A percentile compares a stretch with the other conserved stretches of the same genome.
phyloP scores from a whole-genome alignment of 257 asterid genomes.

The Solanum arcanum region DNA sequence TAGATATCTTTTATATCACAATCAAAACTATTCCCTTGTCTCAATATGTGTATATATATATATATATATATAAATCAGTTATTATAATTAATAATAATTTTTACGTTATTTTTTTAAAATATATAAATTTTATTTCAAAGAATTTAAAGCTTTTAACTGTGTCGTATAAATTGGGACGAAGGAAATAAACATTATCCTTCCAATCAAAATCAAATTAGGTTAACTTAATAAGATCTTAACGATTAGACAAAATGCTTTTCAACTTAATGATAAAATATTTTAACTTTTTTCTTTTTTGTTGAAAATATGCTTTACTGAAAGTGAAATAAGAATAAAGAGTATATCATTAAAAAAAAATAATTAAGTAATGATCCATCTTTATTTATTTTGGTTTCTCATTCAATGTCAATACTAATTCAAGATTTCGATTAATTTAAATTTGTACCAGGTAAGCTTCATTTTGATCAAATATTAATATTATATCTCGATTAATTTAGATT shows the following conservation, averaged over 20 bases:
- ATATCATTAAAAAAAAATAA: neutral
- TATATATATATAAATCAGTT: too few species aligned
- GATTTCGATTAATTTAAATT: accelerated
- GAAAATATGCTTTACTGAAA: neutral
- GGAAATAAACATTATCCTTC: neutral
- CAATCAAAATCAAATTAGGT: neutral
- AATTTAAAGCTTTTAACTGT: neutral
- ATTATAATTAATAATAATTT: too few species aligned
- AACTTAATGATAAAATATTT: neutral
- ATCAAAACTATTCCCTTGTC: neutral
- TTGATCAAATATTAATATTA: too few species aligned
- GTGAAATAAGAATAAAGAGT: neutral
- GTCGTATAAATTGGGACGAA: neutral
- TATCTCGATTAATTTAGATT: too few species aligned
- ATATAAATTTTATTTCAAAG: too few species aligned
- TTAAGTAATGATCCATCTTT: neutral
- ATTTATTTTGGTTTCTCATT: neutral
- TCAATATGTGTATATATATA: too few species aligned
- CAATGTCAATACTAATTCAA: accelerated
- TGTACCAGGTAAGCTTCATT: neutral
- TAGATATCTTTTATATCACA: neutral
- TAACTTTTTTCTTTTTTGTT: neutral
- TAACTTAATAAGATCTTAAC: neutral
- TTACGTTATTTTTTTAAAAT: too few species aligned
- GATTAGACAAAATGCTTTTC: neutral